phyloP scores from a whole-genome alignment of 192 early-diverging fungal genomes.

The Podila minutissima region DNA sequence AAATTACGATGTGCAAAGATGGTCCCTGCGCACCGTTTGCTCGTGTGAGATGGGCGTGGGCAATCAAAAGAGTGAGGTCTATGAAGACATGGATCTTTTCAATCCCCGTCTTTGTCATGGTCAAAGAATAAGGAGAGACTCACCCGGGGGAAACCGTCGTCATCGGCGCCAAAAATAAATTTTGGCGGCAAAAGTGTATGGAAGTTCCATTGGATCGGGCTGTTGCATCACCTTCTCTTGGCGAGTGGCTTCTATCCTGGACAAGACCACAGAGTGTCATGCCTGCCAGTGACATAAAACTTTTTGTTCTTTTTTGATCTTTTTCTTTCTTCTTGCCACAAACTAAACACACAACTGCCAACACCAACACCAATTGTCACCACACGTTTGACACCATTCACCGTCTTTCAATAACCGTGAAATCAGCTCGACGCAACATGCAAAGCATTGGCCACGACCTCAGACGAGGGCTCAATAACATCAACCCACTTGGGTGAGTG shows the following conservation, averaged over 20 bases:
- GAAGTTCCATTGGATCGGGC: too few species aligned
- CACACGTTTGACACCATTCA: not conserved
- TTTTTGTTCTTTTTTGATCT: constrained; percentile 5
- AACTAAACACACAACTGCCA: not conserved
- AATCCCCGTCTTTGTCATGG: too few species aligned
- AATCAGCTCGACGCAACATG: constrained; percentile 10
- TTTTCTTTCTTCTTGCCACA: not conserved
- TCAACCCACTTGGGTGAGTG: constrained; percentile 46
- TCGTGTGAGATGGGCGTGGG: not conserved
- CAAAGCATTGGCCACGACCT: constrained; percentile 50
- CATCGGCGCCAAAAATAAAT: too few species aligned
- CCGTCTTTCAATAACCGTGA: not conserved
- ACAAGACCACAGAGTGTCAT: too few species aligned
- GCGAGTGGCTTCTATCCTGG: too few species aligned
- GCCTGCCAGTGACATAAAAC: too few species aligned
- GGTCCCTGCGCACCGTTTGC: not conserved
- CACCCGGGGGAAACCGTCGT: too few species aligned
- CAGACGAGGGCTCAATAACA: constrained; percentile 42
- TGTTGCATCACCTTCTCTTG: too few species aligned
- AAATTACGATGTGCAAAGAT: not conserved
- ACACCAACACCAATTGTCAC: too few species aligned
- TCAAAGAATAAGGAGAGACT: too few species aligned
- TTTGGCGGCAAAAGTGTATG: too few species aligned
- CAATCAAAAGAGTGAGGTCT: not conserved
- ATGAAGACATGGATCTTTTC: not conserved